Conservation (phyloP, 306 rosid genomes). For the Hippophae tibetana region DNA sequence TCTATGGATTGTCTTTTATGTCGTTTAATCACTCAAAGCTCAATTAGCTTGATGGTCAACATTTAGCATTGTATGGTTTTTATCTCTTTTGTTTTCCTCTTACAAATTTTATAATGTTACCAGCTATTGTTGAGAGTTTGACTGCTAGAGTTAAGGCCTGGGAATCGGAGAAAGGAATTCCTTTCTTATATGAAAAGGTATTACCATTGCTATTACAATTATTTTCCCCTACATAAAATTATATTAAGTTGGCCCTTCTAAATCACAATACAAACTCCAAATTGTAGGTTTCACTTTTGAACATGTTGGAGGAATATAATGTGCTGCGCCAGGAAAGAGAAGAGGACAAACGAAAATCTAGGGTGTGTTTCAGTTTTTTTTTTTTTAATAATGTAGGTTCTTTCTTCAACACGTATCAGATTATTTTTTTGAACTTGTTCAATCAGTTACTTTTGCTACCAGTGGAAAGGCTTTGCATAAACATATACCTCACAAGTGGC, state of each 20-base stretch:
- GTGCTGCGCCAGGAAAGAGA: slow-evolving; percentile 49
- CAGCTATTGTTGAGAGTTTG: slow-evolving; percentile 68
- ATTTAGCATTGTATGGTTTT: background rate
- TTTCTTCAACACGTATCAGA: background rate
- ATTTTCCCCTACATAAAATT: background rate
- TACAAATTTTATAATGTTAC: slow-evolving; percentile 8
- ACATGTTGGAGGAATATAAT: slow-evolving; percentile 52
- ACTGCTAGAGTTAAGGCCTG: slow-evolving; percentile 68
- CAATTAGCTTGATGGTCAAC: background rate
- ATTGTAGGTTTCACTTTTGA: slow-evolving; percentile 51
- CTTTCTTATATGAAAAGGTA: slow-evolving; percentile 89
- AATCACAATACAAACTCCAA: slow-evolving; percentile 10
- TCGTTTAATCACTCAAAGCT: too few relatives aligned
- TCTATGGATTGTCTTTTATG: too few relatives aligned
- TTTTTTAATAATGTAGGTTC: too few relatives aligned
- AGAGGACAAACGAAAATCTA: slow-evolving; percentile 73
- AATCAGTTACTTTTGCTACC: background rate
- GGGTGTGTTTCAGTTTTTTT: slow-evolving; percentile 43
- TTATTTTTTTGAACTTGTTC: background rate
- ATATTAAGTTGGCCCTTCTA: background rate
- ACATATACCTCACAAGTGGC: background rate
- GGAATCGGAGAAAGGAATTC: slow-evolving; percentile 76
- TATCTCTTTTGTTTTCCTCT: background rate
- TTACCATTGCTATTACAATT: slow-evolving; percentile 5
- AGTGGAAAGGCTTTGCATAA: background rate